Evolutionary conservation across 2,329 filamentous ascomycete genomes (phyloP).

Genomic region (Trichothecium sympodiale): DNA sequence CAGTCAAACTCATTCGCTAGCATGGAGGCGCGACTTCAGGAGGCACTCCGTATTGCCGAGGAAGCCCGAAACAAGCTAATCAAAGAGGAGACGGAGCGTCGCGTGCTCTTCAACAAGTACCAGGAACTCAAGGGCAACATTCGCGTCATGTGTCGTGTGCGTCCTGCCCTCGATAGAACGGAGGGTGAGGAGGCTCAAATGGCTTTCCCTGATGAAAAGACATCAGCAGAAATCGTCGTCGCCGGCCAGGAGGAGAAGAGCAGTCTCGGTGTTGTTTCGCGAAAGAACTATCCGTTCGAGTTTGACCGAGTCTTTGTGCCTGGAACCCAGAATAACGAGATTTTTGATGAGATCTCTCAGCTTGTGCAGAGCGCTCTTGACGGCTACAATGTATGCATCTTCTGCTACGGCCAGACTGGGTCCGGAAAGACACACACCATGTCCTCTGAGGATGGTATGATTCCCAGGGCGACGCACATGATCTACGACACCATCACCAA

Average conservation of each 20-base stretch:
- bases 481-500: slow-evolving; percentile 82
- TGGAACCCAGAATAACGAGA: slow-evolving; percentile 63
- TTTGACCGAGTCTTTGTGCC: slow-evolving; percentile 92
- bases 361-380: slow-evolving; percentile 93
- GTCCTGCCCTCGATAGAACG: slow-evolving; percentile 51
- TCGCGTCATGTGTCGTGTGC: slow-evolving; percentile 91
- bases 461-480: slow-evolving; percentile 82
- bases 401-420: slow-evolving; percentile 96
- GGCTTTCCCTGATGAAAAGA: slow-evolving; percentile 70
- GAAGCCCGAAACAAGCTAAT: slow-evolving; percentile 71
- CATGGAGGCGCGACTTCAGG: slow-evolving; percentile 70
- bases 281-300: slow-evolving; percentile 74
- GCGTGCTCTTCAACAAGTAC: slow-evolving; percentile 93
- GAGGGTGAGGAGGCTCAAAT: slow-evolving; percentile 64
- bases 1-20: slow-evolving; percentile 77
- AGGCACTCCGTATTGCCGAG: slow-evolving; percentile 60
- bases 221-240: slow-evolving; percentile 77
- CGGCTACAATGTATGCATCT: slow-evolving; percentile 97
- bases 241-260: slow-evolving; percentile 75
- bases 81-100: slow-evolving; percentile 79
- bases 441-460: slow-evolving; percentile 87
- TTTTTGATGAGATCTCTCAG: slow-evolving; percentile 95
- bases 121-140: slow-evolving; percentile 98
- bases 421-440: slow-evolving; percentile 97
- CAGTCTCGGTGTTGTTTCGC: slow-evolving; percentile 62